These are phyloP conservation scores for Pugionium dolabratum DNA, from an alignment of 345 rosid species.

Conservation along the genomic window DNA sequence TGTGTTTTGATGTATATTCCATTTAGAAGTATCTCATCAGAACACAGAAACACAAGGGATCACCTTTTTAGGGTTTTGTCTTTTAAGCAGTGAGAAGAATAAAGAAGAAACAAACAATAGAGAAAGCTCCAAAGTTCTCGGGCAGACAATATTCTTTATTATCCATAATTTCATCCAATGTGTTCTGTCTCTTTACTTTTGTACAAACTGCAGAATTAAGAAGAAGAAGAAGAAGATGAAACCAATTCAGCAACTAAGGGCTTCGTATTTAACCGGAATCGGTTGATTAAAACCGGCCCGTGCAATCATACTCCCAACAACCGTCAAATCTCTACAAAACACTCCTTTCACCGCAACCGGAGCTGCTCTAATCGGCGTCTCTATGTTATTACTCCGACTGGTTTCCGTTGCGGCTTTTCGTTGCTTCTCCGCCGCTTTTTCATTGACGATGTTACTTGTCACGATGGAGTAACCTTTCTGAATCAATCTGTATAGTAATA, in stretches of 20 bases:
- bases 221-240: not conserved
- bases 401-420: slow-evolving; percentile 50
- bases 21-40: not conserved
- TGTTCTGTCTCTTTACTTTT: slow-evolving; percentile 36
- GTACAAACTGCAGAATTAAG: slow-evolving; percentile 18
- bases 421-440: slow-evolving; percentile 71
- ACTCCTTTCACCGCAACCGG: slow-evolving; percentile 59
- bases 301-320: slow-evolving; percentile 74
- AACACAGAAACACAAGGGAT: slow-evolving; percentile 12
- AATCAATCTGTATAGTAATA: slow-evolving; percentile 78
- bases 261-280: slow-evolving; percentile 80
- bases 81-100: slow-evolving; percentile 13
- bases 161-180: slow-evolving; percentile 44
- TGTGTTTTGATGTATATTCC: no score
- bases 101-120: slow-evolving; percentile 31
- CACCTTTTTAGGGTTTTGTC: not conserved
- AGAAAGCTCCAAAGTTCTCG: slow-evolving; percentile 40
- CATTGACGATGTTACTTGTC: slow-evolving; percentile 61
- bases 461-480: slow-evolving; percentile 81
- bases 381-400: slow-evolving; percentile 24
- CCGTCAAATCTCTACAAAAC: slow-evolving; percentile 85
- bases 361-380: slow-evolving; percentile 20
- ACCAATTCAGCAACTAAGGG: slow-evolving; percentile 69
- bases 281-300: slow-evolving; percentile 79
- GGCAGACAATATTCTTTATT: slow-evolving; percentile 42